Percentiles rank a stretch among this genome's conserved stretches.
phyloP scores from a whole-genome alignment of 139 green algal genomes.

The Ettlia oleoabundans region DNA sequence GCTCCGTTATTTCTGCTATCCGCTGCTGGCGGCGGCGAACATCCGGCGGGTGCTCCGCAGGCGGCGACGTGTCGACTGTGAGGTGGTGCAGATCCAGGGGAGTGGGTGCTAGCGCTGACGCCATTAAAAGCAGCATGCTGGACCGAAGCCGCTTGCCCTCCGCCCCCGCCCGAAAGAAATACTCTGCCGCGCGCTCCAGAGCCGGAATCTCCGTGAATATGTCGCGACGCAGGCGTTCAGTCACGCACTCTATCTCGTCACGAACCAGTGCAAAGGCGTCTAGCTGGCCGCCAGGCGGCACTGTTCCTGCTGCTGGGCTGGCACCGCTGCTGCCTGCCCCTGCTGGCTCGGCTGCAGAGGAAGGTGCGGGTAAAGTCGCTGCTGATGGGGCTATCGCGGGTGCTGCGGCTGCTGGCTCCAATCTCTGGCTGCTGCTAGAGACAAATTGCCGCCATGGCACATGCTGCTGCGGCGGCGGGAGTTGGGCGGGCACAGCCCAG shows the following conservation, averaged over 20 bases:
- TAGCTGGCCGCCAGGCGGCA: neutral
- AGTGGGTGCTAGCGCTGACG: constrained; percentile 69
- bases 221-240: constrained; percentile 79
- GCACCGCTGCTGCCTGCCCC: neutral
- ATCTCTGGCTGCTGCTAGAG: neutral
- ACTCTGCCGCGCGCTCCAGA: constrained; percentile 81
- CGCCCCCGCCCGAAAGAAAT: constrained; percentile 88
- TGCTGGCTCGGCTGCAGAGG: constrained; percentile 32
- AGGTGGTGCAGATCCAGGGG: constrained; percentile 52
- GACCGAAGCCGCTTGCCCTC: constrained; percentile 94
- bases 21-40: constrained; percentile 87
- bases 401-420: neutral
- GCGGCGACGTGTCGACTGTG: constrained; percentile 66
- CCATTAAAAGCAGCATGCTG: constrained; percentile 89
- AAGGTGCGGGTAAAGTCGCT: neutral
- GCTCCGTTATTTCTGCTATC: constrained; percentile 96
- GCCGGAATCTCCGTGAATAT: constrained; percentile 85
- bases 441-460: neutral
- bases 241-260: constrained; percentile 81
- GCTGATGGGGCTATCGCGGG: neutral
- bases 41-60: constrained; percentile 62
- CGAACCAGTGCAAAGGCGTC: constrained; percentile 81
- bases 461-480: neutral
- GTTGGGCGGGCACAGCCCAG: too few relatives aligned
- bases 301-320: constrained; percentile 4